Percentiles rank a stretch among this genome's conserved stretches.
These are phyloP conservation scores for Boletus subparvulus DNA, from an alignment of 768 basidiomycete genomes.

Conservation along the genomic window DNA sequence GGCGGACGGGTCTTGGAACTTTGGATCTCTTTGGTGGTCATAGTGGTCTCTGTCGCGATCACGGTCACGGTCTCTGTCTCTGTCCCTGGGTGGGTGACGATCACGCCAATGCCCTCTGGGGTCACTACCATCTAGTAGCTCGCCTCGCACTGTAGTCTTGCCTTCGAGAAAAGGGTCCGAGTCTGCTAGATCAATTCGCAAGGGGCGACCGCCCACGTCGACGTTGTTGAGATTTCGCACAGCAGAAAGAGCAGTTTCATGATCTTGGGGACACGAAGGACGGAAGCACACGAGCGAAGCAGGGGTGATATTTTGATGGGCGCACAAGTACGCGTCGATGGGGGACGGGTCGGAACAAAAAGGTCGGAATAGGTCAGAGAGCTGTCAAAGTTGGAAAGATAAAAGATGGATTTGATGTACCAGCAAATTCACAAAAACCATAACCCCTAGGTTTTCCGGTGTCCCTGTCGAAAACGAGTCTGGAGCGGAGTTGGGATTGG, in stretches of 20 bases:
- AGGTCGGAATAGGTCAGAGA: conserved; percentile 41
- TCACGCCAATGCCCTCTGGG: conserved; percentile 39
- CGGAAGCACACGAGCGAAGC: conserved; percentile 14
- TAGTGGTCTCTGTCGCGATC: conserved; percentile 44
- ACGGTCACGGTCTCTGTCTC: conserved; percentile 57
- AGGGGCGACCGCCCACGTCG: conserved; percentile 87
- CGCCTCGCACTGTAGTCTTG: conserved; percentile 84
- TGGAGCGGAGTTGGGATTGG: conserved; percentile 28
- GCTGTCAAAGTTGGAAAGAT: conserved; percentile 21
- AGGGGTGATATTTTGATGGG: conserved; percentile 4
- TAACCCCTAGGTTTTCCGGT: conserved; percentile 95
- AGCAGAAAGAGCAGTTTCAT: conserved; percentile 93
- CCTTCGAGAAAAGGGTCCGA: conserved; percentile 91
- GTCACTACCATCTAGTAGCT: conserved; percentile 66
- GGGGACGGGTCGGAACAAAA: conserved; percentile 12
- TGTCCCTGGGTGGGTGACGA: conserved; percentile 48
- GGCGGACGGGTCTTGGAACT: conserved; percentile 42
- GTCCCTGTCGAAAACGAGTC: conserved; percentile 86
- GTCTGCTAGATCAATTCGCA: conserved; percentile 93
- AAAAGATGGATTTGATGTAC: conserved; percentile 51
- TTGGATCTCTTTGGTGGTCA: conserved; percentile 35
- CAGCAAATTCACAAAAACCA: conserved; percentile 91
- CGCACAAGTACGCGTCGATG: not conserved
- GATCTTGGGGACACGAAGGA: conserved; percentile 53
- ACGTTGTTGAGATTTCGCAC: conserved; percentile 94